Conservation (phyloP, 345 rosid species). For the Excoecaria cochinchinensis region DNA sequence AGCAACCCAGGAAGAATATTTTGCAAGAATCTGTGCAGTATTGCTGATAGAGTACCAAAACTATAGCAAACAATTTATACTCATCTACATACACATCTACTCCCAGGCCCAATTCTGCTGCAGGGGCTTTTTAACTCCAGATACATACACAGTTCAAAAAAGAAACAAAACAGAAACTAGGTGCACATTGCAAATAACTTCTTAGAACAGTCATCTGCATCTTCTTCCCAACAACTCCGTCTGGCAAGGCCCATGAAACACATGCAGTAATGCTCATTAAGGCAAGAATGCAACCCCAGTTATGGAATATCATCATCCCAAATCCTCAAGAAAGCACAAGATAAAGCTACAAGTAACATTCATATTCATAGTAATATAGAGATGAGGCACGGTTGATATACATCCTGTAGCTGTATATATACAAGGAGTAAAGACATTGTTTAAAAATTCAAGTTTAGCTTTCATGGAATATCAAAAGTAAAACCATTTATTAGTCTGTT, state of each 20-base stretch:
- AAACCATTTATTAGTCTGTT: not conserved
- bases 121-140: slow-evolving; percentile 50
- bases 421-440: not conserved
- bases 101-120: slow-evolving; percentile 59
- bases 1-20: slow-evolving; percentile 52
- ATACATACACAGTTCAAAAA: slow-evolving; percentile 32
- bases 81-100: slow-evolving; percentile 56
- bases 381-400: not conserved
- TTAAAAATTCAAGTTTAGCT: not conserved
- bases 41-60: slow-evolving; percentile 60
- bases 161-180: slow-evolving; percentile 35
- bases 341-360: slow-evolving; percentile 22
- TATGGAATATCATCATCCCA: slow-evolving; percentile 17
- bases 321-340: slow-evolving; percentile 29
- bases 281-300: slow-evolving; percentile 28
- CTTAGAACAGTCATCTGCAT: slow-evolving; percentile 28
- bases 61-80: slow-evolving; percentile 53
- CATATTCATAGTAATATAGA: not conserved
- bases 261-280: slow-evolving; percentile 36
- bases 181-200: slow-evolving; percentile 23
- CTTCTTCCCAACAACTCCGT: slow-evolving; percentile 34
- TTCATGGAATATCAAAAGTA: not conserved
- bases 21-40: slow-evolving; percentile 75
- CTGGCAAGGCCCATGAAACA: slow-evolving; percentile 31
- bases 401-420: not conserved